Base-by-base conservation (phyloP, 2,329 filamentous ascomycete genomes). In the Penicillium psychrosexuale region DNA sequence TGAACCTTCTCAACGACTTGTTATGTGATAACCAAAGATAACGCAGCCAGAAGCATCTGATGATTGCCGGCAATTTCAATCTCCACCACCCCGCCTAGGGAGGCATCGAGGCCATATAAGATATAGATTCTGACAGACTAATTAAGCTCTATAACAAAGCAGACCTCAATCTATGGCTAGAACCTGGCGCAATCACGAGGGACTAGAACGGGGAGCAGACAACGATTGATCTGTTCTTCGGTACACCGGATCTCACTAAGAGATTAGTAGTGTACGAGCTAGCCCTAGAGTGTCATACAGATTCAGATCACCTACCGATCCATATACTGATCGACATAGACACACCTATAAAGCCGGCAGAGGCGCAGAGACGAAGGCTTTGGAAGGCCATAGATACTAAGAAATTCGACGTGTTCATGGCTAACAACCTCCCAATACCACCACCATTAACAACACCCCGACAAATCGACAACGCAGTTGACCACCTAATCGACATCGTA, bases 311-410 rank as follows among this genome's bases (percentile, higher is more conserved):
- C 8, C 8, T 36, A 2, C 34, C n/a, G 4, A 36, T 36, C 8
- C n/a, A n/a, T 0, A 8, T 1, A 3, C n/a, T 36, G 2, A 3
- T 36, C 3, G n/a, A 36, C 1, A 1, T 17, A 0, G 8, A 8
- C 0, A 17, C 2, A 1, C n/a, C n/a, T n/a, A n/a, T n/a, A n/a
- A 3, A 0, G 2, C 34, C 15, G 5, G 8, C 2, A 1, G 15
- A 36, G 8, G 2, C 3, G 2, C n/a, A 17, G 8, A 36, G 34
- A 17, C 15, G 15, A 27, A 27, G 24, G 8, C 34, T 36, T 8
- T 36, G 15, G 34, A 36, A 36, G 34, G 34, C 34, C 1, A 36
- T 36, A 3, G 34, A 36, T 5, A 11, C 34, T 1, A 3, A 36
- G n/a, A 36, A 36, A 17, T 36, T 36, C 34, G 34, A 36, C 8